These are phyloP conservation scores for Paraurostyla sp. DNA, from an alignment of 73 alveolate genomes.

Conservation along the genomic window DNA sequence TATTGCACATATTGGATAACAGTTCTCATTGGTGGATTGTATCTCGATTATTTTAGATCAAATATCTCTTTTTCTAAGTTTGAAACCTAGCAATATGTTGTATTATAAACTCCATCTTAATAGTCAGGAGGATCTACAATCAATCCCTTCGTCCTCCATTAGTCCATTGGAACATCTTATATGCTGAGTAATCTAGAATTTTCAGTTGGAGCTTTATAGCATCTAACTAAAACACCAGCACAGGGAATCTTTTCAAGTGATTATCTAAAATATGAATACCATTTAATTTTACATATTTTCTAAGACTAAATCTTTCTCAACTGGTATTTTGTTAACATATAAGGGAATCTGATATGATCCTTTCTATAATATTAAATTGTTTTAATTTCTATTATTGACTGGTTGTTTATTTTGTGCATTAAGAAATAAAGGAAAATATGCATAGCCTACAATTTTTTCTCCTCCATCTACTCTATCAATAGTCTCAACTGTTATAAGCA, in stretches of 20 bases:
- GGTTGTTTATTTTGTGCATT: conserved; percentile 19
- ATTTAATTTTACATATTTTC: background rate
- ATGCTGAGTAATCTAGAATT: background rate
- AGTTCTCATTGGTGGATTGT: conserved; percentile 62
- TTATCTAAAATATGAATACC: conserved; percentile 40
- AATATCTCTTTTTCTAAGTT: conserved; percentile 62
- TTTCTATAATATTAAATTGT: conserved; percentile 67
- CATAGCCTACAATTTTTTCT: conserved; percentile 71
- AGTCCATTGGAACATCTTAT: conserved; percentile 48
- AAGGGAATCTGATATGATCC: conserved; percentile 87
- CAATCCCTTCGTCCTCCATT: conserved; percentile 67
- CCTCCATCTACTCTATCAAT: conserved; percentile 75
- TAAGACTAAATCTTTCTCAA: conserved; percentile 75
- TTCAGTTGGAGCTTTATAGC: conserved; percentile 56
- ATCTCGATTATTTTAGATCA: conserved; percentile 55
- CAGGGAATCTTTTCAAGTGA: conserved; percentile 88
- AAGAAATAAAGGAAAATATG: conserved; percentile 76
- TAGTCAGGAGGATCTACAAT: conserved; percentile 78
- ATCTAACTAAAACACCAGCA: conserved; percentile 82
- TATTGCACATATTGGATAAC: conserved; percentile 24
- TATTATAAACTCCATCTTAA: conserved; percentile 79
- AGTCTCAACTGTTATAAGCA: conserved; percentile 82
- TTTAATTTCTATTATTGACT: background rate
- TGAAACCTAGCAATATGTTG: conserved; percentile 53
- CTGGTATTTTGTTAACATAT: conserved; percentile 71